Conservation (phyloP, 768 basidiomycete genomes). For the Lactarius sanguifluus region DNA sequence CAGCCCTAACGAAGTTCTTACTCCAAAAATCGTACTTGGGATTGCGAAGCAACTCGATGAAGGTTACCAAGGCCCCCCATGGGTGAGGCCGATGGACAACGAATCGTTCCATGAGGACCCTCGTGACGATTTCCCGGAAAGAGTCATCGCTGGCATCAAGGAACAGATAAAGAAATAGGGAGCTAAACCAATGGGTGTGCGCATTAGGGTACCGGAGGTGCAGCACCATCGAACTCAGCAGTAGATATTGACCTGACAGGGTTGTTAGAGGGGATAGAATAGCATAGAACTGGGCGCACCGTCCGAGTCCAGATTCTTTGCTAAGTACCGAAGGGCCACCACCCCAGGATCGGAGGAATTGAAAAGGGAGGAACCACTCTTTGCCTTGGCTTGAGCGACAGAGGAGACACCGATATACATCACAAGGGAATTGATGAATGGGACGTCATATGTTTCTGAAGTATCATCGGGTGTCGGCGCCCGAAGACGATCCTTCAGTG, state of each 20-base stretch:
- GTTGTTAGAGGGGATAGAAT: slow-evolving; percentile 13
- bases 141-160: slow-evolving; percentile 71
- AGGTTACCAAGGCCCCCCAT: slow-evolving; percentile 92
- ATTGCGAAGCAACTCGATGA: slow-evolving; percentile 91
- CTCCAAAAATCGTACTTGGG: slow-evolving; percentile 89
- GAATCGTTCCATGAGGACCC: slow-evolving; percentile 90
- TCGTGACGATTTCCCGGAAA: slow-evolving; percentile 81
- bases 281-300: slow-evolving; percentile 48
- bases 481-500: slow-evolving; percentile 75
- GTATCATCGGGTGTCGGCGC: slow-evolving; percentile 47
- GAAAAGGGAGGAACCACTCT: slow-evolving; percentile 80
- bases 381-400: slow-evolving; percentile 83
- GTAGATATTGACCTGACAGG: slow-evolving; percentile 84
- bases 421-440: slow-evolving; percentile 90
- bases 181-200: slow-evolving; percentile 98
- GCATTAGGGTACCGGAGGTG: slow-evolving; percentile 98
- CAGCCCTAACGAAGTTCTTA: slow-evolving; percentile 81
- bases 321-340: slow-evolving; percentile 78
- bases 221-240: slow-evolving; percentile 88
- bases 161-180: slow-evolving; percentile 86
- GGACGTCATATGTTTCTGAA: slow-evolving; percentile 74
- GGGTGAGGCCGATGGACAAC: slow-evolving; percentile 95
- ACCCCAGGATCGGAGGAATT: slow-evolving; percentile 82
- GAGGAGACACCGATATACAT: slow-evolving; percentile 96
- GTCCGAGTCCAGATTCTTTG: slow-evolving; percentile 84